phyloP scores from a whole-genome alignment of 148 eudicot species.

The Camellia sinensis region DNA sequence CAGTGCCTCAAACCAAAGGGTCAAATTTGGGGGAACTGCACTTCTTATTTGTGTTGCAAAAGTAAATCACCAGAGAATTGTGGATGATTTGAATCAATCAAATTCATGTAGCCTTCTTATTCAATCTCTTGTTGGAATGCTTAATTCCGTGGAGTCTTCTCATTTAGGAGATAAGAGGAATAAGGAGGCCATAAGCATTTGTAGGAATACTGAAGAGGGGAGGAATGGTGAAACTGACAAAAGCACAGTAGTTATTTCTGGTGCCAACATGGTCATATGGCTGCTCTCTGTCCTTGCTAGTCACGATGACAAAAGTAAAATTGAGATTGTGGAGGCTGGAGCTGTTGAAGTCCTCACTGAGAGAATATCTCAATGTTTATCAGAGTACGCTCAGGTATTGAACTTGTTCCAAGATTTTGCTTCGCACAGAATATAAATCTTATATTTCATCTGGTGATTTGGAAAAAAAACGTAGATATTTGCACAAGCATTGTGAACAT shows the following conservation, averaged over 20 bases:
- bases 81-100: conserved; percentile 64
- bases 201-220: conserved; percentile 45
- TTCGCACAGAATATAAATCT: background rate
- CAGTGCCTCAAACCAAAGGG: conserved; percentile 51
- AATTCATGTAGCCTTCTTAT: conserved; percentile 47
- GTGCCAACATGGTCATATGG: conserved; percentile 72
- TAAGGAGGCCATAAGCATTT: conserved; percentile 52
- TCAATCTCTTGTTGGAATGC: conserved; percentile 77
- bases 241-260: conserved; percentile 49
- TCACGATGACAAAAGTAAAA: conserved; percentile 59
- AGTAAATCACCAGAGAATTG: conserved; percentile 58
- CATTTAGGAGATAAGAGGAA: conserved; percentile 36
- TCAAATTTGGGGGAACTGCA: conserved; percentile 77
- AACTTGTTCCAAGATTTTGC: background rate
- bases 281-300: conserved; percentile 75
- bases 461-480: background rate
- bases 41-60: conserved; percentile 79
- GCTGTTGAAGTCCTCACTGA: conserved; percentile 79
- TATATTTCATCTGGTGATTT: background rate
- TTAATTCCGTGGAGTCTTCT: conserved; percentile 34
- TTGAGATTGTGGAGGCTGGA: conserved; percentile 75
- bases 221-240: conserved; percentile 26
- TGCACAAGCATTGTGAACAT: background rate
- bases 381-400: conserved; percentile 59
- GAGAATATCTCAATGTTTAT: conserved; percentile 46